These are phyloP conservation scores for Discostella stelligera DNA, from an alignment of 352 stramenopile species.

Conservation along the genomic window DNA sequence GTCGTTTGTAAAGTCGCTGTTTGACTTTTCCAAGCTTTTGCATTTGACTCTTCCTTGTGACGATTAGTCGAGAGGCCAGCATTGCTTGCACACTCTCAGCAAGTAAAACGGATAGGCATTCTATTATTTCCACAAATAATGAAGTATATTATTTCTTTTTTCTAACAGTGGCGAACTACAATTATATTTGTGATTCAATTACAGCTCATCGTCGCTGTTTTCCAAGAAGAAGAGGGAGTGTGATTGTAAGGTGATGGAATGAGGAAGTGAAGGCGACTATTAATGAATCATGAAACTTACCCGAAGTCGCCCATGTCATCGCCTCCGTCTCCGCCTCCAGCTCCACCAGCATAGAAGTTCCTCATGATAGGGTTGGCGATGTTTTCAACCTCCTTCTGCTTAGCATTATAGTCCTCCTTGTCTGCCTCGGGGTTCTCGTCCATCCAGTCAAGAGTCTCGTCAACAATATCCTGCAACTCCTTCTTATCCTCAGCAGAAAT, in stretches of 20 bases:
- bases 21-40: too few species aligned
- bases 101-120: too few species aligned
- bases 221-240: neutral
- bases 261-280: neutral
- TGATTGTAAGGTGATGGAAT: neutral
- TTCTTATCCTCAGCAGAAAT: conserved; percentile 88
- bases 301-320: conserved; percentile 88
- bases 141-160: conserved; percentile 23
- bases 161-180: conserved; percentile 1
- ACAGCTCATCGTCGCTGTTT: conserved; percentile 17
- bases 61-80: too few species aligned
- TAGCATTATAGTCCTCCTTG: conserved; percentile 94
- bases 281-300: neutral
- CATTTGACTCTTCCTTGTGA: too few species aligned
- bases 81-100: too few species aligned
- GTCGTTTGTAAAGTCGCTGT: too few species aligned
- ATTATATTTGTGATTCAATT: conserved; percentile 2
- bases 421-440: conserved; percentile 97
- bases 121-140: neutral
- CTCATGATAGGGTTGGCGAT: conserved; percentile 97
- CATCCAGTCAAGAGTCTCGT: conserved; percentile 98
- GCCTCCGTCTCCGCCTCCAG: conserved; percentile 79
- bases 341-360: conserved; percentile 91
- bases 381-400: conserved; percentile 99
- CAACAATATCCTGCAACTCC: conserved; percentile 89